These are phyloP conservation scores for Fusarium sp. DNA, from an alignment of 2,329 filamentous ascomycete species.

Conservation along the genomic window DNA sequence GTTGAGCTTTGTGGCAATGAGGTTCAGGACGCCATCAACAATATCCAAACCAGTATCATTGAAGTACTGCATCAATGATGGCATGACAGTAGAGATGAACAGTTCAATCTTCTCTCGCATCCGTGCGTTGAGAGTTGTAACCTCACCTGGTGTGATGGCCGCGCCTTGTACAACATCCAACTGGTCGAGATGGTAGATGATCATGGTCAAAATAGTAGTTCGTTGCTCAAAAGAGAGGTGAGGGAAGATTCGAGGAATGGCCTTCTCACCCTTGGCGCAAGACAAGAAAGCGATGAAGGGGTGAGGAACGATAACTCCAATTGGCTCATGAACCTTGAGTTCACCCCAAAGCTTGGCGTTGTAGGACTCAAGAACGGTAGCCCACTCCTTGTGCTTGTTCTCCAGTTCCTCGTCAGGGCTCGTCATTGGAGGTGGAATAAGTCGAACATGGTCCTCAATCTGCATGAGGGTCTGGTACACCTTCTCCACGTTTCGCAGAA, in stretches of 20 bases:
- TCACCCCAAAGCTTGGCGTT: constrained; percentile 86
- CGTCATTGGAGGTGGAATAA: constrained; percentile 72
- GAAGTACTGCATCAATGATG: constrained; percentile 87
- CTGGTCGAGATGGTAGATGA: constrained; percentile 91
- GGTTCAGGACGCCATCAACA: constrained; percentile 86
- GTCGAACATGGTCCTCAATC: constrained; percentile 91
- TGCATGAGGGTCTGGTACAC: constrained; percentile 91
- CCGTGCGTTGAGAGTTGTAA: constrained; percentile 74
- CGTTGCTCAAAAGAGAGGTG: constrained; percentile 93
- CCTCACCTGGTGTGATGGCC: constrained; percentile 78
- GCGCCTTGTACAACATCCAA: constrained; percentile 89
- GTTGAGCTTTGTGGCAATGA: constrained; percentile 86
- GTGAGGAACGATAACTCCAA: constrained; percentile 80
- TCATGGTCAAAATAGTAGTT: constrained; percentile 94
- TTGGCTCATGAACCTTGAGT: constrained; percentile 93
- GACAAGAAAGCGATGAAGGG: constrained; percentile 97
- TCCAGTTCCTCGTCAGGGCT: constrained; percentile 74
- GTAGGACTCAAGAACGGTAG: constrained; percentile 66
- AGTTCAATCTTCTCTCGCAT: constrained; percentile 93
- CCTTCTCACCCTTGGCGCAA: constrained; percentile 95
- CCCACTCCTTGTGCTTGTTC: constrained; percentile 82
- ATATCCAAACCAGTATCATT: constrained; percentile 92
- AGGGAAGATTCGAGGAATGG: constrained; percentile 92
- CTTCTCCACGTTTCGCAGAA: constrained; percentile 86
- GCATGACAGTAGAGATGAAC: constrained; percentile 89